These are phyloP conservation scores for Abrus precatorius DNA, from an alignment of 306 rosid species.

Conservation along the genomic window DNA sequence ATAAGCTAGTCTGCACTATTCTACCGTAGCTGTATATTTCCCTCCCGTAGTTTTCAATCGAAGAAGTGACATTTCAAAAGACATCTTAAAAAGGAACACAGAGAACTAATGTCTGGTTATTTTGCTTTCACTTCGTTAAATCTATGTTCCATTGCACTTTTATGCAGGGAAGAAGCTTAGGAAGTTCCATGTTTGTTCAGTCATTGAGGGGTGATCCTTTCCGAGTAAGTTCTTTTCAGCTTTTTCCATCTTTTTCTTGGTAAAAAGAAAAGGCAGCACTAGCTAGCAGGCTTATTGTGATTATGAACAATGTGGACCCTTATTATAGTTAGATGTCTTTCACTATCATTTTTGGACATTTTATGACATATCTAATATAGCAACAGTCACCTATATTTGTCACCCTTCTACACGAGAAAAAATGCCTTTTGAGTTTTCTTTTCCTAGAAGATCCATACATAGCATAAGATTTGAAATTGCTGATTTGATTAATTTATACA, in stretches of 20 bases:
- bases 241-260: conserved; percentile 33
- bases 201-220: conserved; percentile 95
- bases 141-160: conserved; percentile 35
- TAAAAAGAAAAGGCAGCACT: conserved; percentile 36
- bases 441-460: background rate
- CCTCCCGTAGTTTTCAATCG: conserved; percentile 16
- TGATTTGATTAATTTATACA: background rate
- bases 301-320: conserved; percentile 8
- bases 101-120: conserved; percentile 28
- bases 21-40: conserved; percentile 18
- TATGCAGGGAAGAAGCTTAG: conserved; percentile 72
- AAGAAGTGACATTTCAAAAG: conserved; percentile 15
- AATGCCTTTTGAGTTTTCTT: conserved; percentile 9
- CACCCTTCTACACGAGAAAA: background rate
- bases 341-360: conserved; percentile 32
- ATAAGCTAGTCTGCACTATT: conserved; percentile 21
- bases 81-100: conserved; percentile 25
- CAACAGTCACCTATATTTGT: background rate
- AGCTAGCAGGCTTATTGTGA: conserved; percentile 28
- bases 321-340: background rate
- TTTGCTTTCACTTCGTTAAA: conserved; percentile 34
- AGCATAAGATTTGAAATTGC: background rate
- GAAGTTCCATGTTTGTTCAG: conserved; percentile 83
- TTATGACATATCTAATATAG: conserved; percentile 3
- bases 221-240: conserved; percentile 65